Evolutionary conservation across 768 basidiomycete species (phyloP).

Genomic region (Lentinula lateritia): DNA sequence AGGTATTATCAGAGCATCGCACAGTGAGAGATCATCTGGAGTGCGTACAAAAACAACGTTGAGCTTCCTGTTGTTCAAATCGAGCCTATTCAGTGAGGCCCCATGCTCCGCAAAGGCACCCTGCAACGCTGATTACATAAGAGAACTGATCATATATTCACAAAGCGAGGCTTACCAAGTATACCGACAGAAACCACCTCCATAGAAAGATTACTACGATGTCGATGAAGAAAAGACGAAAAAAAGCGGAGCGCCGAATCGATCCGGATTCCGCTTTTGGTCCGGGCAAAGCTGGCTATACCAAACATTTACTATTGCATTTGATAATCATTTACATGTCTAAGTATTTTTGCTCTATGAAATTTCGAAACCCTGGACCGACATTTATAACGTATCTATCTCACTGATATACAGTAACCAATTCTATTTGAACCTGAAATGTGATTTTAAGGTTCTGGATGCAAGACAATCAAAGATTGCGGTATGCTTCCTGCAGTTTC

Average conservation of each 20-base stretch:
- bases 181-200: not conserved
- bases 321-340: not conserved
- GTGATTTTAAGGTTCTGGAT: too few species aligned
- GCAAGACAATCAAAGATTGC: not conserved
- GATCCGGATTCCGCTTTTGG: not conserved
- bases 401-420: not conserved
- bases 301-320: too few species aligned
- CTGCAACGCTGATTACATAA: slow-evolving; percentile 66
- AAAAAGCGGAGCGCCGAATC: not conserved
- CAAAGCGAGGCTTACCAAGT: not conserved
- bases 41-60: slow-evolving; percentile 61
- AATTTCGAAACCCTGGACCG: not conserved
- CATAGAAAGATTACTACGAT: not conserved
- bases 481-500: not conserved
- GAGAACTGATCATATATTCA: not conserved
- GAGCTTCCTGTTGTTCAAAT: slow-evolving; percentile 35
- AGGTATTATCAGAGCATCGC: slow-evolving; percentile 87
- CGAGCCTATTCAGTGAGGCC: slow-evolving; percentile 55
- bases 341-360: not conserved
- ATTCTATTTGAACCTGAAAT: too few species aligned
- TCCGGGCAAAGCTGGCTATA: too few species aligned
- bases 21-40: slow-evolving; percentile 63
- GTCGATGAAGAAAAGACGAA: not conserved
- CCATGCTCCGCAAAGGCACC: slow-evolving; percentile 92
- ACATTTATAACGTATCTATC: not conserved